These are phyloP conservation scores for Mycena chlorophos DNA, from an alignment of 768 basidiomycete genomes.

Conservation along the genomic window DNA sequence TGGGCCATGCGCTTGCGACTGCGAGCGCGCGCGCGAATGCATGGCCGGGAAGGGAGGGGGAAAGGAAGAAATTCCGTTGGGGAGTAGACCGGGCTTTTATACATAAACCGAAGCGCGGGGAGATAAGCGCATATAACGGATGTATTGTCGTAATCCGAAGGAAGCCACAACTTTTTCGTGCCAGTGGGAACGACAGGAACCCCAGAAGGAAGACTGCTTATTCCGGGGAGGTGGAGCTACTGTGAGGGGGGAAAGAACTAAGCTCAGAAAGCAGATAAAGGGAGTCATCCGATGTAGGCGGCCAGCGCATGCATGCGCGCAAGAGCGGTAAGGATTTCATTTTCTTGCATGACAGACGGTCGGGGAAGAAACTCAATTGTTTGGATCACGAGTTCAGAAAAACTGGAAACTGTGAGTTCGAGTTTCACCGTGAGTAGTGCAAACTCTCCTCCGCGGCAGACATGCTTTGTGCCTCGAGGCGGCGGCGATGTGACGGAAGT, in stretches of 20 bases:
- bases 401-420: too few relatives aligned
- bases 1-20: neutral
- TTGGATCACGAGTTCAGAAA: neutral
- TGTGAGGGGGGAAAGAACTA: too few relatives aligned
- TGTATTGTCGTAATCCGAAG: too few relatives aligned
- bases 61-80: neutral
- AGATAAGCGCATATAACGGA: too few relatives aligned
- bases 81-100: neutral
- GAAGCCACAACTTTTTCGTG: too few relatives aligned
- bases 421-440: neutral
- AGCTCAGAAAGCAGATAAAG: neutral
- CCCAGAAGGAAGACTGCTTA: too few relatives aligned
- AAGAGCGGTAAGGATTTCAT: neutral
- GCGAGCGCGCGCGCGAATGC: neutral
- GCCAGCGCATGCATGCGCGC: neutral
- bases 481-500: too few relatives aligned
- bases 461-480: too few relatives aligned
- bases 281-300: neutral
- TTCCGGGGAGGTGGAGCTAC: too few relatives aligned
- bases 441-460: too few relatives aligned
- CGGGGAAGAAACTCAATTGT: neutral
- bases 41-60: neutral
- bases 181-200: too few relatives aligned
- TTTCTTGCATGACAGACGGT: neutral
- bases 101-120: neutral